Evolutionary conservation across 163 green algal species (phyloP), one percentile per base, ranked within the genome.

Genomic region (Chlamydomonas reinhardtii): DNA sequence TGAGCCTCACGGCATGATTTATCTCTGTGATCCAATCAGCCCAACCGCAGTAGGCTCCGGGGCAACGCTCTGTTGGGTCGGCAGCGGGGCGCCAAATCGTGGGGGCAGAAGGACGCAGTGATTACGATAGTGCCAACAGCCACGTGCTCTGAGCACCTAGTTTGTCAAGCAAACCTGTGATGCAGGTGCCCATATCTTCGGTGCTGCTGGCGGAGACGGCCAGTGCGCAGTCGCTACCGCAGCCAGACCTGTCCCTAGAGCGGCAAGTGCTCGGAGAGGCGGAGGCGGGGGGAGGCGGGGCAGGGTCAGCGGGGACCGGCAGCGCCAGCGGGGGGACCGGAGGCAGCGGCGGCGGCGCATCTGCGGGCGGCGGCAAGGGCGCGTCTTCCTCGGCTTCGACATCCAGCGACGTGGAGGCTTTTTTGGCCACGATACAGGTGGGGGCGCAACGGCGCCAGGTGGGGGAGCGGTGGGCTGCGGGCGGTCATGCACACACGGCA

Each of bases 101-200:
- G n/a, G n/a, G n/a, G n/a, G n/a, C n/a, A n/a, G n/a, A n/a, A n/a
- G n/a, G n/a, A n/a, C n/a, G n/a, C n/a, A n/a, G n/a, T n/a, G n/a
- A n/a, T n/a, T n/a, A n/a, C n/a, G n/a, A n/a, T n/a, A n/a, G n/a
- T n/a, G n/a, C n/a, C n/a, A n/a, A n/a, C n/a, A n/a, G n/a, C n/a
- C n/a, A n/a, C n/a, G n/a, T n/a, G n/a, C n/a, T n/a, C n/a, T n/a
- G n/a, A n/a, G n/a, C n/a, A n/a, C n/a, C n/a, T n/a, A n/a, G n/a
- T n/a, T n/a, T n/a, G n/a, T n/a, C n/a, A n/a, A n/a, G n/a, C n/a
- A n/a, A n/a, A 8, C 39, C 8, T 17, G 48, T 56, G 48, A 20
- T 56, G 48, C 70, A 86, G 80, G 69, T 86, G 4, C 66, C 56
- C n/a, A 71, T 86, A 0, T 86, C 80, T 29, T 27, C 80, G 0